Evolutionary conservation across 2,329 filamentous ascomycete species (phyloP), one percentile per base, ranked within the genome.

Genomic region (Penicillium nordicum): DNA sequence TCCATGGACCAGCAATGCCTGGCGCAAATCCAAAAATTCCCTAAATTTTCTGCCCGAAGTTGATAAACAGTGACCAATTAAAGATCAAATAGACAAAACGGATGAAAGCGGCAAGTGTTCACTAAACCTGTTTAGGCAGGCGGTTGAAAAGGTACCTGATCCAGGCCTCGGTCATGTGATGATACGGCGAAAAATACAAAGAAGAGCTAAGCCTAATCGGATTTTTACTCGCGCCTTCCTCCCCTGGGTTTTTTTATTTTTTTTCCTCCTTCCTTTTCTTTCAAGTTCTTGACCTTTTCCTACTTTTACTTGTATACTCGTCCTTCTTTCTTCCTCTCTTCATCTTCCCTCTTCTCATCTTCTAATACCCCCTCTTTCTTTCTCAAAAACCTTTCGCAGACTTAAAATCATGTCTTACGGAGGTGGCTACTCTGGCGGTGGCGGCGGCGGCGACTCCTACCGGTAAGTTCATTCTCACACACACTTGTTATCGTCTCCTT

Each of bases 371-470:
- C 2, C 11, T 7, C 29, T 37, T 4, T 23, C 16, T 27, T 5
- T n/a, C 11, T 8, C 8, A 4, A 63, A 61, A 63, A 32, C 34
- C 32, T 34, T 23, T 51, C 38, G 41, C 58, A 59, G 59, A 68
- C 56, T 53, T 61, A 18, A 71, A 82, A 83, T 70, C 72, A 90
- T 90, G 88, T 89, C 88, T 77, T 89, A 90, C 84, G 82, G 85
- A 62, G 72, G 72, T 62, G 71, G 74, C 55, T 76, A 77, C 65
- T 77, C 81, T 62, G 81, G 83, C 69, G 79, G 78, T 53, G 49
- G 51, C 37, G 51, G 42, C 25, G 50, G 51, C 9, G 80, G 82
- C 71, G 80, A 82, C 73, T 82, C 83, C 69, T 82, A 77, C 72
- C 74, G 75, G 71, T 74, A 78, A 63, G 72, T 65, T 50, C 46